Evolutionary conservation across 108 stramenopile genomes (phyloP), one percentile per base, ranked within the genome.

Genomic region (Discostella pseudostelligera): DNA sequence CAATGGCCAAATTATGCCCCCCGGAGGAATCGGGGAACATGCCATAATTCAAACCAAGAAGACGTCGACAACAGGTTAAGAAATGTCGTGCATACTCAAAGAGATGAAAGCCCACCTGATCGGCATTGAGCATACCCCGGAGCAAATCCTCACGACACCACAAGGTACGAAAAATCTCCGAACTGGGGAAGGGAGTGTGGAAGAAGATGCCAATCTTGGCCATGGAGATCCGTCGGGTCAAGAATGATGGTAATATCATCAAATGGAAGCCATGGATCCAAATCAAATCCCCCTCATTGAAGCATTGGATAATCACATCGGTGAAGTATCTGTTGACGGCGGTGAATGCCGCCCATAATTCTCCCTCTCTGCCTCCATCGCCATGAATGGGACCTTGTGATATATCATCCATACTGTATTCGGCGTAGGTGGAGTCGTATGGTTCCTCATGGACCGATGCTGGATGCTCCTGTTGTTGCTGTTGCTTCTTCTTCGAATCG

Each of bases 221-320:
- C 84, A 94, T 94, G 32, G 87, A 79, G 32, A 99, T 78, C 28
- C 97, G 72, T 45, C 89, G 76, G 6, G 89, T 95, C 56, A 96
- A 76, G 62, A 89, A 91, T 39, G 95, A 97, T 2, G 98, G 98
- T 54, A 99, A 69, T n/a, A 99, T 90, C 79, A 97, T 81, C 32
- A 99, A 70, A 80, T 98, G 97, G 79, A 97, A 99, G 58, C 98
- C 98, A 70, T 99, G 98, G 8, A 98, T 94, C 99, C 99, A 99
- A 36, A 98, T 92, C 12, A 97, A 67, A 67, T 97, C 97, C 36
- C 87, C 85, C 55, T 88, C 87, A 69, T 91, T 87, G 74, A 94
- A 82, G 64, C 88, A 87, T 39, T 92, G 83, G 21, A 84, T 77
- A 26, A 97, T 88, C 37, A 80, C 79, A 70, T 96, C 92, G 11